These are phyloP conservation scores for Penicillium waksmanii DNA, from an alignment of 495 filamentous ascomycete genomes.

Conservation along the genomic window DNA sequence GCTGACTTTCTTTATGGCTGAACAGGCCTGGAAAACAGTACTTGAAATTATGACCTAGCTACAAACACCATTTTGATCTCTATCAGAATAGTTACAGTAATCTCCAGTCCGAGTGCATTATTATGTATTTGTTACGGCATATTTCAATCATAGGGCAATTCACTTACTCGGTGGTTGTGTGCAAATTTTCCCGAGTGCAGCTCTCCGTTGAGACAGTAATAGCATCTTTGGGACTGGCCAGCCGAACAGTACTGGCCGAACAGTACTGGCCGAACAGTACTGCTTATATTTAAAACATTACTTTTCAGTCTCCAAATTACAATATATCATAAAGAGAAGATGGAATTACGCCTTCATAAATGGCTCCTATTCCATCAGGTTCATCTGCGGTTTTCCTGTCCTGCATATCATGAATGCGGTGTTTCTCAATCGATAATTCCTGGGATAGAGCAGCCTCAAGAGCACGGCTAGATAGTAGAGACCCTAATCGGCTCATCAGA, in stretches of 20 bases:
- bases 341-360: not conserved
- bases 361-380: not conserved
- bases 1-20: not conserved
- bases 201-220: not conserved
- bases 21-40: not conserved
- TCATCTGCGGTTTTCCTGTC: not conserved
- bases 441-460: not conserved
- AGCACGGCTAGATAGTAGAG: not conserved
- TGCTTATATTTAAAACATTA: not conserved
- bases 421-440: not conserved
- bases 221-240: not conserved
- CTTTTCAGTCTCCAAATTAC: not conserved
- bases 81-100: not conserved
- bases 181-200: not conserved
- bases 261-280: constrained; percentile 2
- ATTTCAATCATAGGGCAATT: not conserved
- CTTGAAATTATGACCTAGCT: not conserved
- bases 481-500: not conserved
- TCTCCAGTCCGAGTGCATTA: not conserved
- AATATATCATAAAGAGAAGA: not conserved
- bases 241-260: constrained; percentile 3
- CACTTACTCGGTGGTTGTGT: not conserved
- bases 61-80: not conserved
- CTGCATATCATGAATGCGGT: not conserved
- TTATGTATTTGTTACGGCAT: not conserved